Base-by-base conservation (phyloP, 441 rosid genomes). In the Pelargonium hybrid region DNA sequence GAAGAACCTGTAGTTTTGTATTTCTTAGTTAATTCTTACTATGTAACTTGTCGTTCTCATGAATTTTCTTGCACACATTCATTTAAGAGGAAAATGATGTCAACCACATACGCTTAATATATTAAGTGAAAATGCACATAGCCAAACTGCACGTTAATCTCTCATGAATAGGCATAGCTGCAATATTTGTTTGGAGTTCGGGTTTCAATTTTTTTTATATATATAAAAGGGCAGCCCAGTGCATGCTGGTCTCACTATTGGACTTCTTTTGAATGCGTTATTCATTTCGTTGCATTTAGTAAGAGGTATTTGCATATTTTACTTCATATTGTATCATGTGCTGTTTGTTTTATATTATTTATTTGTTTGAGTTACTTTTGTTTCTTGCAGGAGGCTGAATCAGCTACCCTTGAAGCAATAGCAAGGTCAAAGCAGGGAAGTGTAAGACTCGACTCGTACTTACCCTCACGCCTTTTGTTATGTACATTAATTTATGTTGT, bases 401-500 rank as follows among this genome's bases (percentile, higher is more conserved):
- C 90, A 72, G 94, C 98, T 71, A 90, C 92, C 43, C 84, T 94
- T 78, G 99, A 92, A 77, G 97, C 97, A 73, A 84, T 79, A 68
- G 83, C 91, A 43, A 88, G 88, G 84, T 87, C 97, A 56, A 94
- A 86, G 87, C 78, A 71, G 73, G 96, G 92, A 87, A 92, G 78
- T 83, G 99, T 94, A 88, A 71, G 92, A 59, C 72, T 69, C 81
- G 39, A 65, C 54, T 74, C n/a, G n/a, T n/a, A n/a, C n/a, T 77
- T 78, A 56, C 26, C 29, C 64, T 57, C 69, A 61, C 56, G 17
- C 71, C 69, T 77, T 59, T 59, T 59, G 64, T 59, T 59, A 59
- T 59, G 64, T 11, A 26, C 20, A 57, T 57, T 8, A 57, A 25
- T 21, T 57, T 23, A 18, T 57, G 63, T 6, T 37, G 41, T 37